Evolutionary conservation across 352 stramenopile genomes (phyloP).

Genomic region (Pythium monospermum): DNA sequence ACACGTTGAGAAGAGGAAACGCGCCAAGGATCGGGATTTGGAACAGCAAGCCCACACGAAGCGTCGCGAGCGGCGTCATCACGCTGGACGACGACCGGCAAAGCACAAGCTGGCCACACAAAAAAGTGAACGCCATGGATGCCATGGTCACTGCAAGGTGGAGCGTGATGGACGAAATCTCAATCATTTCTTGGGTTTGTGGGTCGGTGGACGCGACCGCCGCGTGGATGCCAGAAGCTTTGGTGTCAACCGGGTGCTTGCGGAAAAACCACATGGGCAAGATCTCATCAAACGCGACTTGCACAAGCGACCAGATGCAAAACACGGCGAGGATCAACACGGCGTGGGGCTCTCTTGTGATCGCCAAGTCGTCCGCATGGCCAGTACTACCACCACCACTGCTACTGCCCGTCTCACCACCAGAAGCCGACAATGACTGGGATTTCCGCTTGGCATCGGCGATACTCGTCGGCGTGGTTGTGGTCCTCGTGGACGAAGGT

Average conservation of each 20-base stretch:
- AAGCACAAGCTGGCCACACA: slow-evolving; percentile 46
- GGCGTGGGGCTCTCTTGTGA: slow-evolving; percentile 60
- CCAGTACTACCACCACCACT: slow-evolving; percentile 2
- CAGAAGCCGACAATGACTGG: slow-evolving; percentile 11
- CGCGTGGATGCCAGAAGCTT: slow-evolving; percentile 32
- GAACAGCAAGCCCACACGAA: slow-evolving; percentile 72
- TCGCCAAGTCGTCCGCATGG: slow-evolving; percentile 39
- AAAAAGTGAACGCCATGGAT: slow-evolving; percentile 44
- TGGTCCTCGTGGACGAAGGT: too few species aligned
- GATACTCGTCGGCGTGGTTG: too few species aligned
- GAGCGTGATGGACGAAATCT: slow-evolving; percentile 54
- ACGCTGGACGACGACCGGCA: slow-evolving; percentile 51
- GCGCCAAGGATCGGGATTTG: slow-evolving; percentile 64
- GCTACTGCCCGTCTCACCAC: too few species aligned
- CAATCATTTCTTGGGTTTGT: too few species aligned
- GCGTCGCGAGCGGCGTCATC: slow-evolving; percentile 71
- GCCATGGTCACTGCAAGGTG: slow-evolving; percentile 46
- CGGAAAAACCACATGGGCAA: slow-evolving; percentile 79
- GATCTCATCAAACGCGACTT: slow-evolving; percentile 78
- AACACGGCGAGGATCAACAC: slow-evolving; percentile 63
- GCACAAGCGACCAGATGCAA: slow-evolving; percentile 67
- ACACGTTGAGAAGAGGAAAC: slow-evolving; percentile 69
- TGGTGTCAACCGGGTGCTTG: slow-evolving; percentile 42
- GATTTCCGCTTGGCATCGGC: slow-evolving; percentile 23
- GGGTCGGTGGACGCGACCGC: background rate